Evolutionary conservation across 495 filamentous ascomycete species (phyloP), one percentile per base, ranked within the genome.

Genomic region (Neurospora tetrasperma): DNA sequence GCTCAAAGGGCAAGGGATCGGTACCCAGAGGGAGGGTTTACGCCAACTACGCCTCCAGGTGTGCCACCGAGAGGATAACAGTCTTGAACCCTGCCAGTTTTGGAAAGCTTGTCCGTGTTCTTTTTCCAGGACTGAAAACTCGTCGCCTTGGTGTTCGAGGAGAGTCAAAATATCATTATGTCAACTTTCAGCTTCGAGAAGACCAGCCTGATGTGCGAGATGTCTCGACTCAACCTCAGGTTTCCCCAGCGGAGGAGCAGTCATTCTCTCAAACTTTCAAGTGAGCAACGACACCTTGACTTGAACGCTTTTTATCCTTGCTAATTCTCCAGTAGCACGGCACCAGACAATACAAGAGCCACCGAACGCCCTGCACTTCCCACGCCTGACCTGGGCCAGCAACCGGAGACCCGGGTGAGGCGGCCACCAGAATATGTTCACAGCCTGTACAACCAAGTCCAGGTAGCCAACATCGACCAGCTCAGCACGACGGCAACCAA

Each of bases 151-250:
- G 96, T 62, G 94, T 98, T 48, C 90, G 96, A 27, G 96, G 96
- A 54, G 94, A 98, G 82, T 98, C 96, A 6, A 99, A 99, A 80
- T 99, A 99, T 80, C 96, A 99, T 78, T 99, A 99, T 78, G 93
- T 96, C 62, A 93, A 95, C 79, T 89, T 97, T 78, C 89, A 88
- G 3, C 85, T 97, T 42, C 86, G 84, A 27, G 89, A 91, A 41
- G 90, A 91, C 69, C 83, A 86, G 73, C 83, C 83, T n/a, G 85
- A 87, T 7, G 72, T 83, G 6, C 78, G 79, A n/a, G 83, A 84
- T 18, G 48, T 75, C 0, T 76, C 78, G 20, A 73, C 74, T 9
- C 84, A 82, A 48, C 80, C 81, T 7, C 75, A 76, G 0, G 76
- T 84, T 9, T 80, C 82, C 8, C 77, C 85, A 16, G 76, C 79